Evolutionary conservation across 768 basidiomycete species (phyloP), one percentile per base, ranked within the genome.

Genomic region (Trametes punicea): DNA sequence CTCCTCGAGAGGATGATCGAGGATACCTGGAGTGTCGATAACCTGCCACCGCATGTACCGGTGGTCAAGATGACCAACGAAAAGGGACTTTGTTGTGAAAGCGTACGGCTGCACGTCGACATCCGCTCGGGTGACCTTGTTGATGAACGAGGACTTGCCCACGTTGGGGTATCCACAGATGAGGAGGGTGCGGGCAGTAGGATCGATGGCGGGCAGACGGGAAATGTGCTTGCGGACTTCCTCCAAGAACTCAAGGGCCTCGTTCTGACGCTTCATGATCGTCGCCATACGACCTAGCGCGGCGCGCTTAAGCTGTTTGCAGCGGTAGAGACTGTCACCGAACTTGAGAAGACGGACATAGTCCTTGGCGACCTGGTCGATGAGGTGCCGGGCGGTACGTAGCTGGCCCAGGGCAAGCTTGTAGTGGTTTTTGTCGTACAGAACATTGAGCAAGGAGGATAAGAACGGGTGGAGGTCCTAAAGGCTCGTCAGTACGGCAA

Each of bases 401-500:
- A 99, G 83, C 69, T 99, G 97, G 57, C 97, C 96, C 40, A 99
- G 78, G 3, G 97, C 97, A 49, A 99, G 89, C 75, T 98, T 98
- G 83, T 98, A 98, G 70, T 99, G 96, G 69, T 98, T 98, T 76
- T 98, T 98, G 81, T 99, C 97, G 73, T 99, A 99, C 38, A 99
- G 82, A 15, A 99, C 97, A 73, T 99, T 99, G 82, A 99, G 85
- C 16, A 99, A 79, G 2, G 94, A 95, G 1, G 93, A 82, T 16
- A 98, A 78, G 78, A 98, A 99, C 1, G 97, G 97, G 71, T 99
- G 97, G 9, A 99, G 79, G 69, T 98, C 96, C 79, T 84, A 66
- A 34, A 38, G 21, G n/a, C 7, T 34, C 4, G 26, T 48, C 23
- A 40, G 30, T n/a, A 51, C 18, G 34, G n/a, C n/a, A n/a, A n/a